Percentiles rank a stretch among this genome's conserved stretches.
Evolutionary conservation across 2,329 filamentous ascomycete species (phyloP).

Genomic region (Ascochyta clinopodiicola): DNA sequence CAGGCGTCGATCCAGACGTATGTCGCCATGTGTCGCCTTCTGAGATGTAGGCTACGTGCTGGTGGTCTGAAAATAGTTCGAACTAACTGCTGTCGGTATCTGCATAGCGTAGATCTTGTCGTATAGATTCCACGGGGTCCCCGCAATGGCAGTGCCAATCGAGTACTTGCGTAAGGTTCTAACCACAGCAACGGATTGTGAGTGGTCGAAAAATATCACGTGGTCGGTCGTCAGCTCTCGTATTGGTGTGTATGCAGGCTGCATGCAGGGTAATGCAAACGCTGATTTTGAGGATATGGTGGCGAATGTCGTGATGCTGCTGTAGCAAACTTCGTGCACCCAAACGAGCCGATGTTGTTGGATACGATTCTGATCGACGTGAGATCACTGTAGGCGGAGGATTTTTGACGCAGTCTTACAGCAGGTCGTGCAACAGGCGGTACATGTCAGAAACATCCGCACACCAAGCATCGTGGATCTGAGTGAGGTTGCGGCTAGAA

Average conservation of each 20-base stretch:
- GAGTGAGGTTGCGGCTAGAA: conserved; percentile 8
- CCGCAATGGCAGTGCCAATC: conserved; percentile 6
- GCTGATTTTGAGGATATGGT: background rate
- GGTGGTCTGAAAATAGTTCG: conserved; percentile 11
- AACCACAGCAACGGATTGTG: conserved; percentile 1
- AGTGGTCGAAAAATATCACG: conserved; percentile 10
- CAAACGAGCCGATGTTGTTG: background rate
- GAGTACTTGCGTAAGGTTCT: background rate
- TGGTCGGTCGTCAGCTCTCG: conserved; percentile 8
- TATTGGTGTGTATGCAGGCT: conserved; percentile 6
- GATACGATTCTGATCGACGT: background rate
- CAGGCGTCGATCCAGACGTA: conserved; percentile 8
- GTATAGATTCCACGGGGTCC: conserved; percentile 4
- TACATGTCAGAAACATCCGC: background rate
- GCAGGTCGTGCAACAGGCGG: background rate
- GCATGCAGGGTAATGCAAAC: conserved; percentile 1
- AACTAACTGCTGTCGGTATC: conserved; percentile 2
- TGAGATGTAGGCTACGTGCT: conserved; percentile 4
- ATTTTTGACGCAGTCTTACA: background rate
- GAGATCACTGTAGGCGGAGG: background rate
- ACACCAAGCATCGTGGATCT: conserved; percentile 3
- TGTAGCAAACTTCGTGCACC: background rate
- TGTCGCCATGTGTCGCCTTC: conserved; percentile 10
- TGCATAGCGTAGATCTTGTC: conserved; percentile 2
- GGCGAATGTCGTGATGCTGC: conserved; percentile 10